Conservation (phyloP, 1,284 basidiomycete species). For the Inonotus hispidus region DNA sequence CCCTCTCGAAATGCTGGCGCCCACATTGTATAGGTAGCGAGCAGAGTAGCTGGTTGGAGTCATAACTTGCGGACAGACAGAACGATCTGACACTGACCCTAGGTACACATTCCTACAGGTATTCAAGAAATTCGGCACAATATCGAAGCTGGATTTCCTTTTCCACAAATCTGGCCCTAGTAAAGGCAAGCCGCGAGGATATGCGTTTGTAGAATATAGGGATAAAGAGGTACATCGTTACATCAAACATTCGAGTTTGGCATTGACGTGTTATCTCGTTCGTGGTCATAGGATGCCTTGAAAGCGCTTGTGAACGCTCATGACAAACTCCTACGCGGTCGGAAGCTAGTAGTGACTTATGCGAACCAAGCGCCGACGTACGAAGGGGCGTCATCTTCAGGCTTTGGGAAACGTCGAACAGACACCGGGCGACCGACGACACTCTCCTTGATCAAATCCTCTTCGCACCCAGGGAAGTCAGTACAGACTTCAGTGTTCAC, state of each 20-base stretch:
- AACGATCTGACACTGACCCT: constrained; percentile 12
- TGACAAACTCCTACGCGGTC: constrained; percentile 79
- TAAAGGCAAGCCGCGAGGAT: constrained; percentile 91
- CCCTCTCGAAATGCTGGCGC: background rate
- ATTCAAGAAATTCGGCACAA: constrained; percentile 88
- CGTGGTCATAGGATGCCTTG: constrained; percentile 67
- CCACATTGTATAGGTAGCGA: constrained; percentile 1
- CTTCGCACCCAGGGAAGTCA: constrained; percentile 41
- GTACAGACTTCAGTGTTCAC: background rate
- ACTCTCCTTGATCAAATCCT: constrained; percentile 79
- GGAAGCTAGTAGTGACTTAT: constrained; percentile 83
- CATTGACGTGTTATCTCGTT: constrained; percentile 11
- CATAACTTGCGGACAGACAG: background rate
- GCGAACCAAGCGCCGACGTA: constrained; percentile 75
- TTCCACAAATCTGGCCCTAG: constrained; percentile 89
- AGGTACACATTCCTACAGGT: constrained; percentile 86
- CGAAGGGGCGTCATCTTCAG: constrained; percentile 23
- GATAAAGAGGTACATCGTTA: constrained; percentile 66
- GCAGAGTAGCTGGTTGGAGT: background rate
- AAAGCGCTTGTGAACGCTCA: constrained; percentile 75
- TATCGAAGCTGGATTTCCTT: constrained; percentile 89
- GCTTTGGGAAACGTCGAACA: constrained; percentile 26
- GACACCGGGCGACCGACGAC: constrained; percentile 77
- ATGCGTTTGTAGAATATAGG: constrained; percentile 89
- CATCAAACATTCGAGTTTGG: background rate